Percentiles rank a stretch among this genome's conserved stretches.
These are phyloP conservation scores for Prunus persica DNA, from an alignment of 306 rosid species.

Conservation along the genomic window Prunus_persica_NCBIv2 NC_034009.1:2358001-2358500, in stretches of 20 bases:
- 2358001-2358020: slow-evolving; percentile 6
- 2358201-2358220: not conserved
- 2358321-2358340: not conserved
- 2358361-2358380: no score
- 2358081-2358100: slow-evolving; percentile 44
- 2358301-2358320: not conserved
- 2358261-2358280: not conserved
- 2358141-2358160: not conserved
- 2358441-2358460: slow-evolving; percentile 64
- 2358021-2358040: not conserved
- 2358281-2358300: not conserved
- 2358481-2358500: slow-evolving; percentile 59
- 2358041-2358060: slow-evolving; percentile 30
- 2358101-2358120: slow-evolving; percentile 79
- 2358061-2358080: slow-evolving; percentile 64
- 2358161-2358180: not conserved
- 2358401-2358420: slow-evolving; percentile 61
- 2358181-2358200: not conserved
- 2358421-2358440: slow-evolving; percentile 65
- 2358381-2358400: not conserved
- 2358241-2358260: not conserved
- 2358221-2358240: not conserved
- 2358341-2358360: no score
- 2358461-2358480: slow-evolving; percentile 75
- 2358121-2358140: slow-evolving; percentile 52